Evolutionary conservation across 495 filamentous ascomycete species (phyloP), one percentile per base, ranked within the genome.

Genomic region (Talaromyces trachyspermus): DNA sequence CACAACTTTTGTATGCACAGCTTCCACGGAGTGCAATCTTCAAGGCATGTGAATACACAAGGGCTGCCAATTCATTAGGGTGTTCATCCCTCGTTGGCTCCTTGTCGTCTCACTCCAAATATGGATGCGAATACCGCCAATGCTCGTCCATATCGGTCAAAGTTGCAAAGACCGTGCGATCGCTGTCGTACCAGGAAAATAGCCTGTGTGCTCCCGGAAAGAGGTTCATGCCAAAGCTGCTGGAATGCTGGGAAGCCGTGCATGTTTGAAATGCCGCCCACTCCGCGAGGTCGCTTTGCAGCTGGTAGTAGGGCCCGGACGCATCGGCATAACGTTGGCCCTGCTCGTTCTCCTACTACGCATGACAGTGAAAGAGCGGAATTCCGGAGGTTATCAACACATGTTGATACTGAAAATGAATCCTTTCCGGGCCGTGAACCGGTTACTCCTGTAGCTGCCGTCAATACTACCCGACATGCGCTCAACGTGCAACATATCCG

Each of bases 81-180:
- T n/a, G n/a, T n/a, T n/a, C n/a, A n/a, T n/a, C n/a, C n/a, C n/a
- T n/a, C n/a, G n/a, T n/a, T n/a, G n/a, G n/a, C n/a, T n/a, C n/a
- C n/a, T n/a, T n/a, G n/a, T n/a, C n/a, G n/a, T n/a, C n/a, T n/a
- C n/a, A n/a, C n/a, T n/a, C n/a, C n/a, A n/a, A n/a, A n/a, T n/a
- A 44, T 44, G 42, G 17, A 27, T 14, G 2, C 26, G 10, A 19
- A 44, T 27, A 14, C 17, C 5, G 42, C 17, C 1, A 19, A 19
- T 18, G 49, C 53, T 47, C 62, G 64, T 27, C 64, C 62, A 12
- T 68, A 68, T 49, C 60, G 62, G 37, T 68, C 64, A 43, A 68
- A 68, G 49, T 55, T 59, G 15, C 58, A 68, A 36, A 58, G 62
- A 22, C 64, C 64, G 5, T 68, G 64, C 39, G 64, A 65, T 49